Evolutionary conservation across 176 grass and related monocot species (phyloP).

Genomic region (Cymbopogon citratus): DNA sequence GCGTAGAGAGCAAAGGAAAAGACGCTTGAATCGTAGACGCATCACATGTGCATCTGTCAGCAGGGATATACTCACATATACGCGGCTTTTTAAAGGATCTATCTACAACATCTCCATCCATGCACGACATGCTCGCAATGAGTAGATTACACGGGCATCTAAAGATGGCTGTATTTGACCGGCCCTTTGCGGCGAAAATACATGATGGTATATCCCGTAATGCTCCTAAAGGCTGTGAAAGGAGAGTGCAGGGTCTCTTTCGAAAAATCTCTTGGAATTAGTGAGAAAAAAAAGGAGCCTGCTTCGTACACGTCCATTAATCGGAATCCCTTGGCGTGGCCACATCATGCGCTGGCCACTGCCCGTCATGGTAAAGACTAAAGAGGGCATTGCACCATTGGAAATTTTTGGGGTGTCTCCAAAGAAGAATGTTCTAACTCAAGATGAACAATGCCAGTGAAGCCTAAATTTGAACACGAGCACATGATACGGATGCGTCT

Average conservation of each 20-base stretch:
- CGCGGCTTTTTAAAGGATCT: slow-evolving; percentile 24
- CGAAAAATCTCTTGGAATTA: slow-evolving; percentile 1
- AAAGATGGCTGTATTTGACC: slow-evolving; percentile 34
- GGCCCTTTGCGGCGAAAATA: slow-evolving; percentile 1
- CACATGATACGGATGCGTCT: too few species aligned
- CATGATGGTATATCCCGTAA: neutral
- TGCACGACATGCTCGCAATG: slow-evolving; percentile 25
- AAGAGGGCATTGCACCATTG: too few species aligned
- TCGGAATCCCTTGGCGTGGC: neutral
- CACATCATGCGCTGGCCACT: neutral
- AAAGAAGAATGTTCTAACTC: too few species aligned
- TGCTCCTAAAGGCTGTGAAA: slow-evolving; percentile 17
- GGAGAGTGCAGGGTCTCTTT: slow-evolving; percentile 14
- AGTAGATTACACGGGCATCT: slow-evolving; percentile 21
- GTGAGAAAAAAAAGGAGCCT: neutral
- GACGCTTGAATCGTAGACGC: slow-evolving; percentile 18
- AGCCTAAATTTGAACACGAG: too few species aligned
- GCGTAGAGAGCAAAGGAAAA: slow-evolving; percentile 5
- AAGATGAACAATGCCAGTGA: too few species aligned
- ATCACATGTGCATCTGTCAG: slow-evolving; percentile 27
- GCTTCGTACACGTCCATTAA: neutral
- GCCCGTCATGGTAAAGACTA: neutral
- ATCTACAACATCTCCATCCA: neutral
- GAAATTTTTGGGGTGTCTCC: too few species aligned
- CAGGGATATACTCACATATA: slow-evolving; percentile 7